These are phyloP conservation scores for Delonix regia DNA, from an alignment of 306 rosid species.

Conservation along the genomic window DNA sequence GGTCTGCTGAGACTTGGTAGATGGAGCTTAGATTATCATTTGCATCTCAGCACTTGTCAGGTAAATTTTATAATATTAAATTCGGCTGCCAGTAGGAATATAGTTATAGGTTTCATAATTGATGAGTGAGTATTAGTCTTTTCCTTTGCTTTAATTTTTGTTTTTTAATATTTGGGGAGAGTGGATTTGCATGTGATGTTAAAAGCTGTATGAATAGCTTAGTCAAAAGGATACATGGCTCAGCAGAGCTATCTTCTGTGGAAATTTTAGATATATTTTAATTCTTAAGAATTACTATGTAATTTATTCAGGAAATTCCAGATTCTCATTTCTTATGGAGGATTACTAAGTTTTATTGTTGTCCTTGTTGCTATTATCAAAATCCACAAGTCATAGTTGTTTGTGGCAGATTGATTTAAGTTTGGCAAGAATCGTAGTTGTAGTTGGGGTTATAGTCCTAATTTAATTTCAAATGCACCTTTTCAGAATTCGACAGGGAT, in stretches of 20 bases:
- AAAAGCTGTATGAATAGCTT: conserved; percentile 4
- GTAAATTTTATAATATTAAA: conserved; percentile 6
- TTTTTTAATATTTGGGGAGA: not conserved
- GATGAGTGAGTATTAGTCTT: not conserved
- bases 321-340: not conserved
- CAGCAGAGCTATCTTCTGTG: not conserved
- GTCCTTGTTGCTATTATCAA: not conserved
- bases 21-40: conserved; percentile 18
- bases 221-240: conserved; percentile 9
- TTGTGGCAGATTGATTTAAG: not conserved
- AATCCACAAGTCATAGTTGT: not conserved
- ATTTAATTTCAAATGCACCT: not conserved
- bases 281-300: not conserved
- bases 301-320: conserved; percentile 4
- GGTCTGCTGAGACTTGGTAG: not conserved
- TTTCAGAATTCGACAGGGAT: too few species aligned
- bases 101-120: not conserved
- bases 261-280: conserved; percentile 5
- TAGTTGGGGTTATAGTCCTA: too few species aligned
- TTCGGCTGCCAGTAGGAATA: not conserved
- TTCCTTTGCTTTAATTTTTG: not conserved
- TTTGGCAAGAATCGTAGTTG: not conserved
- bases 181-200: not conserved
- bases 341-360: too few species aligned
- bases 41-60: not conserved